phyloP scores from a whole-genome alignment of 805 yeast genomes.

The Isabelozyma gotoi region DNA sequence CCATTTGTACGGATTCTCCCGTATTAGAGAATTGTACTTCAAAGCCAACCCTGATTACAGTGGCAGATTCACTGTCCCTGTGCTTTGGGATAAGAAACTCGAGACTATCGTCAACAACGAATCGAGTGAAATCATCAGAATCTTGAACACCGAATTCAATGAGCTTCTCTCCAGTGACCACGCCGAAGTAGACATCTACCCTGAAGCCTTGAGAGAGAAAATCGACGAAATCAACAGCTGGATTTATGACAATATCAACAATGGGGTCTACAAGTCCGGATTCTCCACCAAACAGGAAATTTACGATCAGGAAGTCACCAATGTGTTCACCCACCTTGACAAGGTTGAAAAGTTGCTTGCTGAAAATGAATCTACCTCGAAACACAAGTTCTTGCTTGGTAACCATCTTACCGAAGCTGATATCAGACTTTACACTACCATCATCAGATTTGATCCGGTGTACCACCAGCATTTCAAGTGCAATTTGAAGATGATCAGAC shows the following conservation, averaged over 20 bases:
- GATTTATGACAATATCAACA: slow-evolving; percentile 84
- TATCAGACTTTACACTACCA: slow-evolving; percentile 80
- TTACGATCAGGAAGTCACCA: slow-evolving; percentile 66
- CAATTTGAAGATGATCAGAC: slow-evolving; percentile 76
- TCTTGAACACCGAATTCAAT: slow-evolving; percentile 75
- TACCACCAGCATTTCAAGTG: slow-evolving; percentile 96
- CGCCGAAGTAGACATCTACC: slow-evolving; percentile 60
- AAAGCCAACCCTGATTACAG: slow-evolving; percentile 72
- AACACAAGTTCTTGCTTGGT: slow-evolving; percentile 51
- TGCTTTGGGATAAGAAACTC: slow-evolving; percentile 84
- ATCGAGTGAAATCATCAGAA: slow-evolving; percentile 84
- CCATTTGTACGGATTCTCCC: slow-evolving; percentile 53
- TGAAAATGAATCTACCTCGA: slow-evolving; percentile 33
- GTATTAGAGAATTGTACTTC: slow-evolving; percentile 71
- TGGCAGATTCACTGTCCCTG: slow-evolving; percentile 91
- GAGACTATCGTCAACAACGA: slow-evolving; percentile 89
- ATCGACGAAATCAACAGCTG: slow-evolving; percentile 80
- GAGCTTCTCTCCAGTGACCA: slow-evolving; percentile 49
- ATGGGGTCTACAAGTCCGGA: slow-evolving; percentile 92
- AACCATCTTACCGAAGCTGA: slow-evolving; percentile 84
- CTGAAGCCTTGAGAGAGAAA: slow-evolving; percentile 47
- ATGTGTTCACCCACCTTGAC: slow-evolving; percentile 66
- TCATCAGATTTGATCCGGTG: slow-evolving; percentile 88
- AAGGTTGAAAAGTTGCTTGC: slow-evolving; percentile 63
- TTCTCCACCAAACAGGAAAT: slow-evolving; percentile 83